Conservation (phyloP, 768 basidiomycete species). For the Trametes elegans region DNA sequence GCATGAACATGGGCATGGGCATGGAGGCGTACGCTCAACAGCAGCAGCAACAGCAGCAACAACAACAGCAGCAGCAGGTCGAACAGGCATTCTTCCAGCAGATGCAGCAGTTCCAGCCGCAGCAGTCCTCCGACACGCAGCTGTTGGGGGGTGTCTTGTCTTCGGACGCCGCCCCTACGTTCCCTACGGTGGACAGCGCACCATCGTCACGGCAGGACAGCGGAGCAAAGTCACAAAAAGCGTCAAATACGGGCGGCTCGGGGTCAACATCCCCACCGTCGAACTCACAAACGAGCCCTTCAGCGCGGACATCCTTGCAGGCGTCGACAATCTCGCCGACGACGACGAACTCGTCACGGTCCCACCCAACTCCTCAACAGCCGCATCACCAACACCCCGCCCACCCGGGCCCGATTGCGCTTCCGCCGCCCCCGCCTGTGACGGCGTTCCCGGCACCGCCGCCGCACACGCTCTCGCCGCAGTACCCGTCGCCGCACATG, state of each 20-base stretch:
- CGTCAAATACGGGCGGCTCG: not conserved
- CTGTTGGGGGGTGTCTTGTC: not conserved
- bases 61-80: not conserved
- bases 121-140: not conserved
- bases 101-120: not conserved
- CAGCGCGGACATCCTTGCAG: constrained; percentile 9
- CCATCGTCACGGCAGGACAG: no score
- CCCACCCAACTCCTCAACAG: constrained; percentile 19
- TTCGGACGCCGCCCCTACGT: no score
- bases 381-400: constrained; percentile 27
- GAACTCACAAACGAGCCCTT: constrained; percentile 2
- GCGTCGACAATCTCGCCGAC: constrained; percentile 14
- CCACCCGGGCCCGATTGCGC: constrained; percentile 69
- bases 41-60: not conserved
- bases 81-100: not conserved
- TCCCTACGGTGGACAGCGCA: no score
- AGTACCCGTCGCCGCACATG: constrained; percentile 31
- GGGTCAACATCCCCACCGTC: constrained; percentile 6
- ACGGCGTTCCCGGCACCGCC: constrained; percentile 38
- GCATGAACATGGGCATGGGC: constrained; percentile 8
- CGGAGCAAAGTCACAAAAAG: not conserved
- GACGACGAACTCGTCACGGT: constrained; percentile 12
- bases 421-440: constrained; percentile 57
- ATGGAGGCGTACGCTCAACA: constrained; percentile 1
- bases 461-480: constrained; percentile 36